phyloP scores from a whole-genome alignment of 164 flowering plant species.

The Magnolia officinalis region DNA sequence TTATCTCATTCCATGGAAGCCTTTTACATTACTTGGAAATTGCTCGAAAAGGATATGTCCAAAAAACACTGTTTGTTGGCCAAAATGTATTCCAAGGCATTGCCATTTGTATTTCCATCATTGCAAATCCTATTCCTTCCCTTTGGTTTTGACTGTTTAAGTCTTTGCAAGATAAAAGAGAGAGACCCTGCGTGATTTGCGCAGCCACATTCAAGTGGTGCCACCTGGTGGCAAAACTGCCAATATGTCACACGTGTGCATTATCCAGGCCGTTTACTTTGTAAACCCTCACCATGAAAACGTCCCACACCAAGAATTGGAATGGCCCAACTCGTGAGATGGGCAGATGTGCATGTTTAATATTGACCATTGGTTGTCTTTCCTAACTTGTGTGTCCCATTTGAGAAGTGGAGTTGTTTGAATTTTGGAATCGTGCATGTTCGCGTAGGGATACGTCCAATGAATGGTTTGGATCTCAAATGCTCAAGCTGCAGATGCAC shows the following conservation, averaged over 20 bases:
- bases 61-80: background rate
- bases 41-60: slow-evolving; percentile 4
- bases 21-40: slow-evolving; percentile 6
- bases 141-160: background rate
- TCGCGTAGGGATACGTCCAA: background rate
- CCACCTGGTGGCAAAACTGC: background rate
- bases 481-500: background rate
- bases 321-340: background rate
- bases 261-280: background rate
- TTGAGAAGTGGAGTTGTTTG: too few species aligned
- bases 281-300: too few species aligned
- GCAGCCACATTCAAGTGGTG: background rate
- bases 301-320: too few species aligned
- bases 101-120: background rate
- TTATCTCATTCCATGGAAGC: slow-evolving; percentile 5
- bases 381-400: background rate
- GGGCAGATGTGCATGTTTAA: background rate
- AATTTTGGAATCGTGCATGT: background rate
- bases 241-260: background rate
- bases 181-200: background rate
- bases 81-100: background rate
- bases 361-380: background rate
- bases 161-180: background rate
- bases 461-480: background rate
- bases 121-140: background rate